Evolutionary conservation across 768 basidiomycete genomes (phyloP).

Genomic region (Russula compacta): DNA sequence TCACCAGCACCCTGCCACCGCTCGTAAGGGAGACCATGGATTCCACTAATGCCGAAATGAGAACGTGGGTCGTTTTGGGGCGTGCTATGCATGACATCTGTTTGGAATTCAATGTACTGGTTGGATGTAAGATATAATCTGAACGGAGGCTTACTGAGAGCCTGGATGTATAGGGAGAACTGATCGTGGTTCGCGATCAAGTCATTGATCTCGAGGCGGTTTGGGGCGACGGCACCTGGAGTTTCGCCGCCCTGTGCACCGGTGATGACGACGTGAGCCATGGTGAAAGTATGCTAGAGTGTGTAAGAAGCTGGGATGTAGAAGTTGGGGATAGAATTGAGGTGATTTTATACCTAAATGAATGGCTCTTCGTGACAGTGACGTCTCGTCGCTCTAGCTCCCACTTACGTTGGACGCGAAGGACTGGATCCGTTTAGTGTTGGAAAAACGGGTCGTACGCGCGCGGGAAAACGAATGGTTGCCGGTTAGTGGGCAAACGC

Average conservation of each 20-base stretch:
- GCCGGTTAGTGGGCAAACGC: no score
- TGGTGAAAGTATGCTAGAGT: not conserved
- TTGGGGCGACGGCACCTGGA: not conserved
- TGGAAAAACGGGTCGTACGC: no score
- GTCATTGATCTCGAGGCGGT: slow-evolving; percentile 11
- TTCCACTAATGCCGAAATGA: slow-evolving; percentile 39
- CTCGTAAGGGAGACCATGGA: slow-evolving; percentile 43
- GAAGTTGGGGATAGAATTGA: not conserved
- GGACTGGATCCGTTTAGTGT: no score
- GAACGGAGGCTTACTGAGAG: slow-evolving; percentile 31
- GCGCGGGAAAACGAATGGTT: no score
- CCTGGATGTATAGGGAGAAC: slow-evolving; percentile 44
- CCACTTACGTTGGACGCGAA: not conserved
- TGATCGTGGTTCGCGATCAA: slow-evolving; percentile 32
- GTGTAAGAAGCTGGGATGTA: not conserved
- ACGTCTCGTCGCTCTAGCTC: not conserved
- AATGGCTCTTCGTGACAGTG: not conserved
- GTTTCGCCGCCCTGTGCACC: not conserved
- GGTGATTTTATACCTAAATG: not conserved
- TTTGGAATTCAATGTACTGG: not conserved
- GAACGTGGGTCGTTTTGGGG: slow-evolving; percentile 29
- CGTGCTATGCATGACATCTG: slow-evolving; percentile 27
- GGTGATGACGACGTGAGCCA: slow-evolving; percentile 3
- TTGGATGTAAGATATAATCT: not conserved
- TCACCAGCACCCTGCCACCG: slow-evolving; percentile 35